phyloP scores from a whole-genome alignment of 1,139 yeast species.

The Suhomyces coccinellae region DNA sequence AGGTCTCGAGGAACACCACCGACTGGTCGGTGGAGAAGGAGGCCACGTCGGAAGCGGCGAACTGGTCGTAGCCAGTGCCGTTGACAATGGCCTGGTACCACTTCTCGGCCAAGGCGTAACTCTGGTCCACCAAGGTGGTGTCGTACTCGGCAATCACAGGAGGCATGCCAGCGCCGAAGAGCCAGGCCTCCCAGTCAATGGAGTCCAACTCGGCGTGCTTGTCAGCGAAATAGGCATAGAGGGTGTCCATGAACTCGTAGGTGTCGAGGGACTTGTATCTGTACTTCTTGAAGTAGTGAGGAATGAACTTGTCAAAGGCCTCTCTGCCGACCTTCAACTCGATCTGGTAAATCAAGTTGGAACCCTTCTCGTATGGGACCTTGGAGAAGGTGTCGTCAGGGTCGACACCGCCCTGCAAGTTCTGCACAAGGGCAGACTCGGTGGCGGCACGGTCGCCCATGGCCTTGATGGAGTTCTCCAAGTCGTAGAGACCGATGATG shows the following conservation, averaged over 20 bases:
- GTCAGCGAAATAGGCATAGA: constrained; percentile 61
- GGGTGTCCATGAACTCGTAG: constrained; percentile 72
- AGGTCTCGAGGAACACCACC: constrained; percentile 73
- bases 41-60: constrained; percentile 45
- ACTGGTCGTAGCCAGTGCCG: constrained; percentile 16
- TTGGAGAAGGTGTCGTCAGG: constrained; percentile 90
- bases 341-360: constrained; percentile 70
- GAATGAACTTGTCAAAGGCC: constrained; percentile 76
- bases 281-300: constrained; percentile 70
- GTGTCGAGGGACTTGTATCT: constrained; percentile 75
- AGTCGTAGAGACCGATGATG: constrained; percentile 85
- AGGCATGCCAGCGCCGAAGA: constrained; percentile 81
- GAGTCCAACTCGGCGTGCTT: constrained; percentile 53
- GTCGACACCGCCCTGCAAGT: constrained; percentile 63
- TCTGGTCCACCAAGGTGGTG: constrained; percentile 73
- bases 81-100: constrained; percentile 53
- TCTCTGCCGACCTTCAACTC: constrained; percentile 64
- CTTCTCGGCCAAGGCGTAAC: constrained; percentile 60
- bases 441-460: constrained; percentile 56
- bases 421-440: constrained; percentile 68
- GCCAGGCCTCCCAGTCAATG: constrained; percentile 86
- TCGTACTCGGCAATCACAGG: constrained; percentile 76
- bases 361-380: constrained; percentile 92
- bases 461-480: constrained; percentile 61
- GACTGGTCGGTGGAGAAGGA: constrained; percentile 72